Evolutionary conservation across 2,329 filamentous ascomycete species (phyloP).

Genomic region (Ophidiomyces ophidiicola): DNA sequence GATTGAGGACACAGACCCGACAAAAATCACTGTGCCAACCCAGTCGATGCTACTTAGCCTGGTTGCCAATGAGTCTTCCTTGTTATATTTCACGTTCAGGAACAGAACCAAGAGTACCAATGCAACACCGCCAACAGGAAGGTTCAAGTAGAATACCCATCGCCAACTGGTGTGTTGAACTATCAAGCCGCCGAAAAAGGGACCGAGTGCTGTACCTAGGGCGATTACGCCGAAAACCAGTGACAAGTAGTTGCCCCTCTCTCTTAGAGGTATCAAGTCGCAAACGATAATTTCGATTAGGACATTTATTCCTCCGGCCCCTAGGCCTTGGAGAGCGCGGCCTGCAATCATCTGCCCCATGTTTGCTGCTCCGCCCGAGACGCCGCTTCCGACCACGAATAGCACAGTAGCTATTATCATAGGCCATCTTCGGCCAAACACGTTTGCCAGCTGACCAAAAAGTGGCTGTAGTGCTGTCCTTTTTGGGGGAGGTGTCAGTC

Average conservation of each 20-base stretch:
- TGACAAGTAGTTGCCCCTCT: constrained; percentile 22
- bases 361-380: constrained; percentile 39
- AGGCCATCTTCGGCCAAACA: constrained; percentile 32
- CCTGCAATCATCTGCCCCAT: constrained; percentile 42
- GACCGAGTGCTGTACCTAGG: constrained; percentile 38
- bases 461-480: constrained; percentile 11
- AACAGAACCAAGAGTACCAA: constrained; percentile 20
- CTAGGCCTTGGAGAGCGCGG: constrained; percentile 45
- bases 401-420: constrained; percentile 33
- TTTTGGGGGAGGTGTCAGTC: neutral
- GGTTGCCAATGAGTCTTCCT: neutral
- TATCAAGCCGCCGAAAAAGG: constrained; percentile 28
- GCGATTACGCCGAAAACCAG: constrained; percentile 18
- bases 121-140: constrained; percentile 20
- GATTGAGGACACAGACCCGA: constrained; percentile 5
- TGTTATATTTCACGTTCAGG: constrained; percentile 14
- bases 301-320: constrained; percentile 33
- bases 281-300: constrained; percentile 36
- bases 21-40: constrained; percentile 7
- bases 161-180: constrained; percentile 19
- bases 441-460: constrained; percentile 19
- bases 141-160: constrained; percentile 26
- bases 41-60: constrained; percentile 9
- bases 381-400: constrained; percentile 43
- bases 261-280: constrained; percentile 35